Evolutionary conservation across 108 stramenopile genomes (phyloP), one percentile per base, ranked within the genome.

Genomic region (Halocafeteria seosinensis): DNA sequence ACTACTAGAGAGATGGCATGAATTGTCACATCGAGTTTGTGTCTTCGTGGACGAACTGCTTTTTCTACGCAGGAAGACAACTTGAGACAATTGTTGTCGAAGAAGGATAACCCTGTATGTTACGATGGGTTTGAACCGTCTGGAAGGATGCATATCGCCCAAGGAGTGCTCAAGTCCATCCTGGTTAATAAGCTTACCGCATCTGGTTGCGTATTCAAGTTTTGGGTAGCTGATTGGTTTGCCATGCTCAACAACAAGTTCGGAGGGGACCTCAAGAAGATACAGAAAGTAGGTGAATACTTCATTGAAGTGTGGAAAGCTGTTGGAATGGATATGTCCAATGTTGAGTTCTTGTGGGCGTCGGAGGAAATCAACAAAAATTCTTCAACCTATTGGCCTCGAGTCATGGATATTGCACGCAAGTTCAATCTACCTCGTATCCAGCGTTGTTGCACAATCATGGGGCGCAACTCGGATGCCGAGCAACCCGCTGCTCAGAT

Each of bases 171-270:
- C 72, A 66, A 80, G 35, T 90, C 92, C 25, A 88, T 96, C 85
- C 96, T 95, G 11, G 61, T 69, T 50, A 62, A 63, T 63, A 62
- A 62, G 34, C 89, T 87, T 66, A 90, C 88, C 0, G 29, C 60
- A 1, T 61, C 70, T 11, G 75, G 72, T 17, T 88, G 88, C 27
- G 84, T 86, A n/a, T 99, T 99, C 71, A 83, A 88, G 73, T 99
- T 99, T 71, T 99, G 98, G 98, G 94, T 99, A 3, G 98, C 98
- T 8, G 98, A 99, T 70, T 99, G 98, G 98, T 99, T 99, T 69
- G 98, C 98, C 21, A 84, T 95, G 38, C 90, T 99, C 88, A 99
- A 99, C 70, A 94, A 96, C 79, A 99, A 99, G 71, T 91, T 96
- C 90, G 91, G 90, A 25, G 91, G 91, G n/a, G 91, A 92, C 67